These are phyloP conservation scores for Rhodotorula sphaerocarpa DNA, from an alignment of 768 basidiomycete species.

Conservation along the genomic window DNA sequence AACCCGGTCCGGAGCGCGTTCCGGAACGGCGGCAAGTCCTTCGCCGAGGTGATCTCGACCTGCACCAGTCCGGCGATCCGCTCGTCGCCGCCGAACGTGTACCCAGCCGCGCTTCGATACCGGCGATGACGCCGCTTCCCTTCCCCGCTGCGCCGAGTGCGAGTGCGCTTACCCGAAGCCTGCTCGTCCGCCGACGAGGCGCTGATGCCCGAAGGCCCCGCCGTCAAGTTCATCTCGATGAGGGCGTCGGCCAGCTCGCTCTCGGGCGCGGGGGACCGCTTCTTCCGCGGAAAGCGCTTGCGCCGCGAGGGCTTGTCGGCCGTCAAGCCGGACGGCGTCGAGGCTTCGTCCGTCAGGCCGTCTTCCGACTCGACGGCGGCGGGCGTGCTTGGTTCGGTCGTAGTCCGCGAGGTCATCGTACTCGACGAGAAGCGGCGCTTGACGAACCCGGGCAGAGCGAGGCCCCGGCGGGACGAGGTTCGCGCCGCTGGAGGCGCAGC, in stretches of 20 bases:
- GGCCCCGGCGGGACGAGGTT: slow-evolving; percentile 21
- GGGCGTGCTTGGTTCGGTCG: slow-evolving; percentile 35
- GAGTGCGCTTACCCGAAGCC: too few species aligned
- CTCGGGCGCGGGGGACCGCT: neutral
- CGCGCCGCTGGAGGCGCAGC: slow-evolving; percentile 39
- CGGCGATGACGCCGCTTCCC: neutral
- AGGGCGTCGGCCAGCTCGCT: slow-evolving; percentile 6
- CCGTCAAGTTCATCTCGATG: slow-evolving; percentile 23
- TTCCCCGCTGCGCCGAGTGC: slow-evolving; percentile 40
- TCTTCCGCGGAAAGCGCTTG: slow-evolving; percentile 5
- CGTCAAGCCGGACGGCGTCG: slow-evolving; percentile 10
- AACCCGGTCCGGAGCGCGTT: slow-evolving; percentile 47
- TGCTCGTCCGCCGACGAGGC: slow-evolving; percentile 35
- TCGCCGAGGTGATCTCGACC: slow-evolving; percentile 77
- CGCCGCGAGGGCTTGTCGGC: slow-evolving; percentile 1
- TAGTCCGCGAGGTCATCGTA: slow-evolving; percentile 21
- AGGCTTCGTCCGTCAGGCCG: slow-evolving; percentile 8
- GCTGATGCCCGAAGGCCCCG: neutral
- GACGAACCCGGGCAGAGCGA: slow-evolving; percentile 33
- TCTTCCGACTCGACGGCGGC: slow-evolving; percentile 34
- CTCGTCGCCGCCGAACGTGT: slow-evolving; percentile 46
- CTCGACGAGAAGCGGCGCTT: slow-evolving; percentile 27
- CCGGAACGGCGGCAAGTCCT: slow-evolving; percentile 71
- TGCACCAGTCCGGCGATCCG: slow-evolving; percentile 92
- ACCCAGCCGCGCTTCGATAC: slow-evolving; percentile 3